A percentile compares a stretch with the other conserved stretches of the same genome.
phyloP scores from a whole-genome alignment of 2,329 filamentous ascomycete genomes.

The Beauveria varroae region DNA sequence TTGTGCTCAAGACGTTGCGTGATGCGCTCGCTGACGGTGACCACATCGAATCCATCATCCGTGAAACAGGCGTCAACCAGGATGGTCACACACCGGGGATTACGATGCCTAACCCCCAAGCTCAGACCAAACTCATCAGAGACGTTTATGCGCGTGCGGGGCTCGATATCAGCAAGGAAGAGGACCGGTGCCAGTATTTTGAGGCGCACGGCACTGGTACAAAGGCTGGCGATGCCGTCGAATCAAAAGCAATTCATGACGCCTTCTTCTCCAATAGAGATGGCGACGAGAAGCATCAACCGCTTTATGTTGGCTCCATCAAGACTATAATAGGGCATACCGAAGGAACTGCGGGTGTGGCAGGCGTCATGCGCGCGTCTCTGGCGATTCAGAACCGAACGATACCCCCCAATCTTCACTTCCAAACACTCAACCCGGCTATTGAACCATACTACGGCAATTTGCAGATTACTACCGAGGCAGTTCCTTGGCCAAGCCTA shows the following conservation, averaged over 20 bases:
- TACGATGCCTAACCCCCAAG: constrained; percentile 41
- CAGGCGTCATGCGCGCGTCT: constrained; percentile 20
- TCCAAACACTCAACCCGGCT: constrained; percentile 17
- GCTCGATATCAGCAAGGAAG: constrained; percentile 15
- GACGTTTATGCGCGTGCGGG: constrained; percentile 20
- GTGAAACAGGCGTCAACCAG: constrained; percentile 40
- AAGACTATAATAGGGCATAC: constrained; percentile 23
- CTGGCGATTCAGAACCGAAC: constrained; percentile 14
- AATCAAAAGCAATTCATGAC: constrained; percentile 28
- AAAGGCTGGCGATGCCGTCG: constrained; percentile 40
- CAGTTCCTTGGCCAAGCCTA: constrained; percentile 14
- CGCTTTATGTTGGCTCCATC: constrained; percentile 17
- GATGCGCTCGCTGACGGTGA: constrained; percentile 46
- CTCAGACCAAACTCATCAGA: constrained; percentile 30
- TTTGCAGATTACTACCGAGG: constrained; percentile 12
- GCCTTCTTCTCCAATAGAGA: not conserved
- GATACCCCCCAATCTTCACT: constrained; percentile 19
- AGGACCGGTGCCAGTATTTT: constrained; percentile 21
- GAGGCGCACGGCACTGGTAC: constrained; percentile 46
- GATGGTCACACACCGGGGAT: constrained; percentile 48
- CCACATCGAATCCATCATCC: constrained; percentile 41
- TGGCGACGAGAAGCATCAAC: not conserved
- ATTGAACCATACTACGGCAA: constrained; percentile 16
- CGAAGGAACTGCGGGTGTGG: constrained; percentile 21
- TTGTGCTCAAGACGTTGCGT: constrained; percentile 46